Base-by-base conservation (phyloP, 331 rosid species). In the Rhamnella rubrinervis region DNA sequence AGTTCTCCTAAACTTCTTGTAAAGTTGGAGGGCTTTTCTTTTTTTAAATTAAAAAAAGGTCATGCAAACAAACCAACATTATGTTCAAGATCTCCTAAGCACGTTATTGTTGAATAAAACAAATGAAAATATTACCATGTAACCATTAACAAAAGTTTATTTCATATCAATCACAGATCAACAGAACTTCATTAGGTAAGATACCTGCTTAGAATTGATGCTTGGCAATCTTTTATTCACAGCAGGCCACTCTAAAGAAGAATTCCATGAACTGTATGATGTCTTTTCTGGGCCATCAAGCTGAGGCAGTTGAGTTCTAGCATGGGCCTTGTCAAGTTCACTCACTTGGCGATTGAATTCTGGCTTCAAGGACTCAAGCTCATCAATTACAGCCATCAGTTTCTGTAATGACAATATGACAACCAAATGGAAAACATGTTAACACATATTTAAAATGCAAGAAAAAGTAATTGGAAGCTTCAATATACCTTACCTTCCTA, bases 341-440 rank as follows among this genome's bases (percentile, higher is more conserved):
- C 66, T 76, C 75, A 81, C 76, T 74, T 31, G 83, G 40, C 46
- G 66, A 53, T 79, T 79, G 49, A 82, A 86, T 72, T 88, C 88
- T 0, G 92, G 95, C 82, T 87, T 88, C 82, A 93, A 73, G 52
- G 85, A 77, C 74, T 93, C 98, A 62, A 93, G 87, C 78, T 93
- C 98, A 75, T 93, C 90, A 49, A 93, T 69, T 61, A 85, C 90
- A 50, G 13, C 28, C 7, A 64, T 65, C n/a, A 85, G 80, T 79
- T 77, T 90, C 98, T 93, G 85, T 12, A 31, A 72, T 15, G 55
- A 65, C 70, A 65, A 72, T 63, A 73, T 12, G 49, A 79, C 37
- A 69, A 16, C 64, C 55, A 75, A 61, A 66, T 67, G 31, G 62
- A 21, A 72, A 46, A n/a, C 66, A 50, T 44, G 18, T n/a, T 31